A percentile compares a stretch with the other conserved stretches of the same genome.
Evolutionary conservation across 1,284 basidiomycete species (phyloP).

Genomic region (Pascua sp.): DNA sequence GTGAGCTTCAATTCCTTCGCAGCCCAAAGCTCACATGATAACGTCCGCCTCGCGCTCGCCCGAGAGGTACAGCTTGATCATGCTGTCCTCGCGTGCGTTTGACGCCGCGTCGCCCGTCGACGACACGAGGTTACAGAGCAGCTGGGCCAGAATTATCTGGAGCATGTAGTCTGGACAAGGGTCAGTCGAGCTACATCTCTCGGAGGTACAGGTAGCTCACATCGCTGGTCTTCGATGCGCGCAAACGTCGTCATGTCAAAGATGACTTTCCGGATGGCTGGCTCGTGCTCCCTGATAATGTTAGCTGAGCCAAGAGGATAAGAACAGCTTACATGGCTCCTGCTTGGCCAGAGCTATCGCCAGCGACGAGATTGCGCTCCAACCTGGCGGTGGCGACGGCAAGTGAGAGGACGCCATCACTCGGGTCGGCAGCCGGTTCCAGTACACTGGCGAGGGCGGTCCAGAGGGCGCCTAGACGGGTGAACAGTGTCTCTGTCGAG

Average conservation of each 20-base stretch:
- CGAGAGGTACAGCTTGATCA: slow-evolving; percentile 29
- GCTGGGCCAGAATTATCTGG: slow-evolving; percentile 36
- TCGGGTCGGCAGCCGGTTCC: slow-evolving; percentile 1
- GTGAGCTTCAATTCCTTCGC: neutral
- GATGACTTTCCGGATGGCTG: slow-evolving; percentile 26
- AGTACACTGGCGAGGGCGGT: slow-evolving; percentile 4
- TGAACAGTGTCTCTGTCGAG: slow-evolving; percentile 3
- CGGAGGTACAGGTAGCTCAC: no score
- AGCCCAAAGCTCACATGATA: slow-evolving; percentile 63
- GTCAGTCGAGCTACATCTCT: slow-evolving; percentile 1
- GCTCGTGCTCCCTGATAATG: slow-evolving; percentile 23
- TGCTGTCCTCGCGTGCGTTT: slow-evolving; percentile 16
- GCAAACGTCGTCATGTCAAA: slow-evolving; percentile 41
- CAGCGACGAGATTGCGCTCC: slow-evolving; percentile 42
- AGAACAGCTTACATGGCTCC: slow-evolving; percentile 25
- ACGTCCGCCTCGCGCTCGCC: slow-evolving; percentile 53
- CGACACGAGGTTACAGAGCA: slow-evolving; percentile 45
- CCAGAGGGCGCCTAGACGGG: slow-evolving; percentile 7
- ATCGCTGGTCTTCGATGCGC: slow-evolving; percentile 37
- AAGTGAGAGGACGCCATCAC: slow-evolving; percentile 24
- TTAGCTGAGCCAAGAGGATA: neutral
- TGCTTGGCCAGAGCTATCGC: slow-evolving; percentile 26
- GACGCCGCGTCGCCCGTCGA: slow-evolving; percentile 20
- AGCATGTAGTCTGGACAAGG: slow-evolving; percentile 29
- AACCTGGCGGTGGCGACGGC: slow-evolving; percentile 34